These are phyloP conservation scores for Chaetomium sp. DNA, from an alignment of 2,329 filamentous ascomycete species.

Conservation along the genomic window DNA sequence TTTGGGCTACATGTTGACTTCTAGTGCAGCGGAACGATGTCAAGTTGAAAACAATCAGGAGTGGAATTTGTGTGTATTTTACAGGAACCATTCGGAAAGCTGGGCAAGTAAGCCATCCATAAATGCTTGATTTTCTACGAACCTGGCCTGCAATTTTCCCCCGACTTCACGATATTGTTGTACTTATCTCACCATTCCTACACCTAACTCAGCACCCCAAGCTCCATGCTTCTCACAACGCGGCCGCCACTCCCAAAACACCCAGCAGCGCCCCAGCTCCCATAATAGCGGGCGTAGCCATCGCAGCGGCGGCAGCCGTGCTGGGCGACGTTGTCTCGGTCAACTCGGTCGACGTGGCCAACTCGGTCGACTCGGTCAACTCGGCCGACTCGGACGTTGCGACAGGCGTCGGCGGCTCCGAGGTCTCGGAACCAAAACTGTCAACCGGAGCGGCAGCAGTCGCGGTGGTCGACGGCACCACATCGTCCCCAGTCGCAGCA, in stretches of 20 bases:
- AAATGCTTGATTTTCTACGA: not conserved
- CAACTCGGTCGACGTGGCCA: too few relatives aligned
- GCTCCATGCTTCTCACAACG: not conserved
- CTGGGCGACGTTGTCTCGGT: not conserved
- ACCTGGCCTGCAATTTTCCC: not conserved
- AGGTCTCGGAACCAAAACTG: not conserved
- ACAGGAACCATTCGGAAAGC: not conserved
- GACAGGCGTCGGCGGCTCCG: not conserved
- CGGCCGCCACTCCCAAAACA: not conserved
- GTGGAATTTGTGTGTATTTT: not conserved
- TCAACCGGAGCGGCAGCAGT: not conserved
- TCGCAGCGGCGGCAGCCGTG: not conserved
- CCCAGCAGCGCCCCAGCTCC: slow-evolving; percentile 18
- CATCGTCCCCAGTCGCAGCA: not conserved
- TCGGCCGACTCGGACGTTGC: not conserved
- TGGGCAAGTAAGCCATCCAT: not conserved
- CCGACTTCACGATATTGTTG: not conserved
- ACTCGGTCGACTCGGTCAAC: not conserved
- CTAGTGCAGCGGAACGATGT: not conserved
- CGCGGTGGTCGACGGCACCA: not conserved
- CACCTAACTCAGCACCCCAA: not conserved
- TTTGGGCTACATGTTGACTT: too few relatives aligned
- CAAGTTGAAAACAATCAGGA: not conserved
- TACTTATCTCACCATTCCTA: not conserved
- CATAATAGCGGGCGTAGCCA: slow-evolving; percentile 9